Percentiles rank a stretch among this genome's conserved stretches.
phyloP scores from a whole-genome alignment of 768 basidiomycete genomes.

The Solioccasus polychromus region DNA sequence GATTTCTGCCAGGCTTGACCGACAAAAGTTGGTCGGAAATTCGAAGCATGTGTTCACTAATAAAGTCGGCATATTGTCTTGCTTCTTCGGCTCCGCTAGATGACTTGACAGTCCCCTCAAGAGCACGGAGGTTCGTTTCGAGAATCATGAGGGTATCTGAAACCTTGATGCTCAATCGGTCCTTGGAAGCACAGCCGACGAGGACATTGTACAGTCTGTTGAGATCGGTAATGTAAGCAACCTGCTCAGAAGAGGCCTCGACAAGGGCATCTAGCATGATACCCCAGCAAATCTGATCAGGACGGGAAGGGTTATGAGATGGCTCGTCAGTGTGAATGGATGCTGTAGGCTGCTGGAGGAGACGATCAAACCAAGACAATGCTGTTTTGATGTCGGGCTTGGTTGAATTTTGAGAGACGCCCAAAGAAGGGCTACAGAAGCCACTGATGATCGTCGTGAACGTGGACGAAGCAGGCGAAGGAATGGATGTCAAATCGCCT shows the following conservation, averaged over 20 bases:
- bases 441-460: constrained; percentile 63
- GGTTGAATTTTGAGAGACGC: background rate
- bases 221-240: constrained; percentile 48
- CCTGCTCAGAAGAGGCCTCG: constrained; percentile 23
- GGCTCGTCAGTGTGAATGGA: constrained; percentile 40
- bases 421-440: constrained; percentile 50
- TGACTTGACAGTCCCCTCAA: constrained; percentile 21
- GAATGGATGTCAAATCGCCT: constrained; percentile 39
- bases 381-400: constrained; percentile 58
- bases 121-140: constrained; percentile 37
- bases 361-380: constrained; percentile 66
- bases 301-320: constrained; percentile 44
- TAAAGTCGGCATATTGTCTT: constrained; percentile 22
- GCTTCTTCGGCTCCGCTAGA: constrained; percentile 7
- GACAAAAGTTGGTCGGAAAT: constrained; percentile 5
- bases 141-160: constrained; percentile 45
- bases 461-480: constrained; percentile 59
- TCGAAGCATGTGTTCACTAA: constrained; percentile 18
- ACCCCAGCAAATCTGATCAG: constrained; percentile 53
- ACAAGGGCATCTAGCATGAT: constrained; percentile 60
- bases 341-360: constrained; percentile 45
- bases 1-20: constrained; percentile 13
- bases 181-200: constrained; percentile 32
- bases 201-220: constrained; percentile 51
- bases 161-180: constrained; percentile 33